Conservation (phyloP, 179 eudicot species). For the Gypsophila paniculata region DNA sequence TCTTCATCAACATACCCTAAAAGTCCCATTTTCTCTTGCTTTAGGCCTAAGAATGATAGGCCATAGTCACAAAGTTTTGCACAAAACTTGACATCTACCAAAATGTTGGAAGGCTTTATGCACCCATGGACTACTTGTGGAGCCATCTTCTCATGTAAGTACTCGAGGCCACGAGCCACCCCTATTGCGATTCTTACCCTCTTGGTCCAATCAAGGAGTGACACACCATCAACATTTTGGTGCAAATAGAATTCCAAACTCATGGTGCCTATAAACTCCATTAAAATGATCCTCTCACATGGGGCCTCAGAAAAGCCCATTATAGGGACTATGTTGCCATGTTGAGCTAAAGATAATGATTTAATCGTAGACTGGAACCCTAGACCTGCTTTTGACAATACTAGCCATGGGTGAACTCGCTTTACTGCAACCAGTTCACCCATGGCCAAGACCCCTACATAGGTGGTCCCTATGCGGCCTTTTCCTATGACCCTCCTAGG, state of each 20-base stretch:
- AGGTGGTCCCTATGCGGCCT: conserved; percentile 74
- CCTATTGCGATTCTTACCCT: conserved; percentile 60
- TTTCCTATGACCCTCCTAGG: conserved; percentile 53
- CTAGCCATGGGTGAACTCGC: conserved; percentile 64
- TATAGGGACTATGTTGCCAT: conserved; percentile 59
- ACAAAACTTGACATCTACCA: conserved; percentile 55
- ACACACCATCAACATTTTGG: conserved; percentile 38
- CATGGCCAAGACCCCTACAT: conserved; percentile 46
- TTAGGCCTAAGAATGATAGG: conserved; percentile 53
- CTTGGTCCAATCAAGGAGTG: conserved; percentile 55
- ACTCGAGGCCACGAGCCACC: conserved; percentile 72
- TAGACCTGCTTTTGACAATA: conserved; percentile 53
- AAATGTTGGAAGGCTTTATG: conserved; percentile 68
- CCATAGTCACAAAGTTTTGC: conserved; percentile 80
- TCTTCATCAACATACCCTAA: conserved; percentile 85
- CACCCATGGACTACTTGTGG: conserved; percentile 80
- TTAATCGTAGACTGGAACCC: conserved; percentile 55
- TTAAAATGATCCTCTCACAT: conserved; percentile 68
- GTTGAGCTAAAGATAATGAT: conserved; percentile 60
- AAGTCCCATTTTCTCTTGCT: conserved; percentile 35
- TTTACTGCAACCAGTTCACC: conserved; percentile 60
- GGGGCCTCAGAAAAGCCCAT: conserved; percentile 82
- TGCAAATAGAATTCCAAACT: conserved; percentile 64
- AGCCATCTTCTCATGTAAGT: conserved; percentile 64
- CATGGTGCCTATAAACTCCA: conserved; percentile 56